These are phyloP conservation scores for Paramecium sonneborni DNA, from an alignment of 73 alveolate species.

Conservation along the genomic window DNA sequence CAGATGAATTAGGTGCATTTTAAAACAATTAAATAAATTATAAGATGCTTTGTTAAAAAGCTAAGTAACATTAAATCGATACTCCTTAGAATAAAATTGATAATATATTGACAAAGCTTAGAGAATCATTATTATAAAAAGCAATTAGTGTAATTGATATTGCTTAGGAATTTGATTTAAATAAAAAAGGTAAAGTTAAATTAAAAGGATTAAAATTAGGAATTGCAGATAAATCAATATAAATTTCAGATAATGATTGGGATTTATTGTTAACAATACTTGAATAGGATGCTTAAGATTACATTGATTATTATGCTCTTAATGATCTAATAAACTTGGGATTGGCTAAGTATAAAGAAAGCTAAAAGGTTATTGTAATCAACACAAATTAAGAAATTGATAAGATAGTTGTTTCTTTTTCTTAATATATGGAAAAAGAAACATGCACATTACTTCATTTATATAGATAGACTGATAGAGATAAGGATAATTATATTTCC, in stretches of 20 bases:
- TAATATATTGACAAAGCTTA: not conserved
- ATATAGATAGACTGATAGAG: not conserved
- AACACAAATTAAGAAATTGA: slow-evolving; percentile 38
- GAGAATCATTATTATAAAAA: not conserved
- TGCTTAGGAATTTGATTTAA: not conserved
- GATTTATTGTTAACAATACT: slow-evolving; percentile 3
- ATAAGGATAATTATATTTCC: not conserved
- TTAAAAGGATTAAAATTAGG: not conserved
- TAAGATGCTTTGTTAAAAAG: not conserved
- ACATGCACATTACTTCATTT: not conserved
- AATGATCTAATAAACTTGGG: not conserved
- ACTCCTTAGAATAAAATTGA: slow-evolving; percentile 30
- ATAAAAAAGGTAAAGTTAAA: not conserved
- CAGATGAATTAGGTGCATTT: not conserved
- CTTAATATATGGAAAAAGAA: not conserved
- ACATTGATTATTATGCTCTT: not conserved
- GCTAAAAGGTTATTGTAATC: not conserved
- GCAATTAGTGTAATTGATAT: not conserved
- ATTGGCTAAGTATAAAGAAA: not conserved
- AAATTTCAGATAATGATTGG: slow-evolving; percentile 17
- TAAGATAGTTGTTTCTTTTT: not conserved
- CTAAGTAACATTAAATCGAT: not conserved
- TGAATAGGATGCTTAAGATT: not conserved
- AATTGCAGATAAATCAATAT: not conserved
- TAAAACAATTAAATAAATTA: slow-evolving; percentile 2